A percentile compares a stretch with the other conserved stretches of the same genome.
Evolutionary conservation across 306 rosid genomes (phyloP).

Genomic region (Alnus rubra): DNA sequence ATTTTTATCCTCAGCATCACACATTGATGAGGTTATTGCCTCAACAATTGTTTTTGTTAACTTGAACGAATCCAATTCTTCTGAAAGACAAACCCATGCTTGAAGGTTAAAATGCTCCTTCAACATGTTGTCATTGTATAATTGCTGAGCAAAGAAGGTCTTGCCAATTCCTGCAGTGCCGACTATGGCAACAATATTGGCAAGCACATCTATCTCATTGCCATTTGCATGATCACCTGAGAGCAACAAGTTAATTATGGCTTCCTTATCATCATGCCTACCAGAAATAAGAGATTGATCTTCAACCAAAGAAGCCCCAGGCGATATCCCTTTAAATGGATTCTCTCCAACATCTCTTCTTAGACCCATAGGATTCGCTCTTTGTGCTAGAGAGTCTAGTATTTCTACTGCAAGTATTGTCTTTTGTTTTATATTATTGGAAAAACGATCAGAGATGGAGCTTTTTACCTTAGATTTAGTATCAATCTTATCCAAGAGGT

Average conservation of each 20-base stretch:
- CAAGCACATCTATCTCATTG: background rate
- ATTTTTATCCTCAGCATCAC: background rate
- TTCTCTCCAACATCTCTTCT: background rate
- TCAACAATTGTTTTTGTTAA: constrained; percentile 11
- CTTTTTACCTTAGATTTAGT: too few species aligned
- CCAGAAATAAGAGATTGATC: background rate
- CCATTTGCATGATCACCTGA: background rate
- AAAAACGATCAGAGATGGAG: background rate
- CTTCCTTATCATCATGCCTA: constrained; percentile 11
- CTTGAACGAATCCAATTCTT: constrained; percentile 7
- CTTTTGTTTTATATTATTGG: background rate
- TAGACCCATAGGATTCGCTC: background rate
- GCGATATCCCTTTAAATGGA: background rate
- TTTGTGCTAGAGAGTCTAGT: background rate
- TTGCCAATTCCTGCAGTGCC: constrained; percentile 22
- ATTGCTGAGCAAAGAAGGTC: constrained; percentile 1
- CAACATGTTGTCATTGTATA: constrained; percentile 16
- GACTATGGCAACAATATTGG: background rate
- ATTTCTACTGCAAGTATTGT: background rate
- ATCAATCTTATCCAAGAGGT: constrained; percentile 5
- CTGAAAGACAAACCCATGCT: constrained; percentile 16
- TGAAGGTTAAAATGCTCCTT: background rate
- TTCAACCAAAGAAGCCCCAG: background rate
- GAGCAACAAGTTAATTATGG: background rate
- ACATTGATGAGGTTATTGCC: background rate